Evolutionary conservation across 352 stramenopile genomes (phyloP).

Genomic region (Discostella stelligera): DNA sequence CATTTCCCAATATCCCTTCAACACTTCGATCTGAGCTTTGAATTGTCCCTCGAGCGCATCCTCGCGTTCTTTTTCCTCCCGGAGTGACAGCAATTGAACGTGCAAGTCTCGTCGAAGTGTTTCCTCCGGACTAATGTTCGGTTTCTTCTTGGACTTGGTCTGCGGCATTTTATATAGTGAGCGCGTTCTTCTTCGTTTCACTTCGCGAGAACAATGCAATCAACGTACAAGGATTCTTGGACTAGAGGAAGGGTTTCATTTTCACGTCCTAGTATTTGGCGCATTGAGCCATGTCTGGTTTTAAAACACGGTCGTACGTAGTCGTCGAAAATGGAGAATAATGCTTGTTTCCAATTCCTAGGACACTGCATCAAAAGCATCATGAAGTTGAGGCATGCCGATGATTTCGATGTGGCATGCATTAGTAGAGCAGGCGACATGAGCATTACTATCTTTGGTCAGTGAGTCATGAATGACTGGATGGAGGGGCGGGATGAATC

Average conservation of each 20-base stretch:
- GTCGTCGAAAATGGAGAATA: not conserved
- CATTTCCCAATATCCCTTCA: slow-evolving; percentile 50
- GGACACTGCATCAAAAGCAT: not conserved
- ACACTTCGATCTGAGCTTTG: slow-evolving; percentile 14
- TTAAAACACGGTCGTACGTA: not conserved
- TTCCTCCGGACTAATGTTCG: slow-evolving; percentile 26
- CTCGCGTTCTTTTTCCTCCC: slow-evolving; percentile 21
- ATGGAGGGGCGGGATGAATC: no score
- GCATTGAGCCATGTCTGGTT: no score
- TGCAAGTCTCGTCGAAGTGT: slow-evolving; percentile 33
- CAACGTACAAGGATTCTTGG: not conserved
- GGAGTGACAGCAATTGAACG: slow-evolving; percentile 14
- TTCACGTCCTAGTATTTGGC: no score
- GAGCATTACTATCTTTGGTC: no score
- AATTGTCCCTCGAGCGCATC: slow-evolving; percentile 27
- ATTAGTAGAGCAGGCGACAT: no score
- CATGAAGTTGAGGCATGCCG: not conserved
- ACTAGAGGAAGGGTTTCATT: no score
- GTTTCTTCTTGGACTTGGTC: slow-evolving; percentile 44
- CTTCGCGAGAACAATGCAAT: not conserved
- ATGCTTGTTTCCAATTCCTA: not conserved
- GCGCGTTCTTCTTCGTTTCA: no score
- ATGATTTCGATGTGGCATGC: no score
- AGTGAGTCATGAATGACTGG: no score
- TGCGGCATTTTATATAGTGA: slow-evolving; percentile 4